Conservation (phyloP, 192 early-diverging fungal genomes). For the Podila epicladia region DNA sequence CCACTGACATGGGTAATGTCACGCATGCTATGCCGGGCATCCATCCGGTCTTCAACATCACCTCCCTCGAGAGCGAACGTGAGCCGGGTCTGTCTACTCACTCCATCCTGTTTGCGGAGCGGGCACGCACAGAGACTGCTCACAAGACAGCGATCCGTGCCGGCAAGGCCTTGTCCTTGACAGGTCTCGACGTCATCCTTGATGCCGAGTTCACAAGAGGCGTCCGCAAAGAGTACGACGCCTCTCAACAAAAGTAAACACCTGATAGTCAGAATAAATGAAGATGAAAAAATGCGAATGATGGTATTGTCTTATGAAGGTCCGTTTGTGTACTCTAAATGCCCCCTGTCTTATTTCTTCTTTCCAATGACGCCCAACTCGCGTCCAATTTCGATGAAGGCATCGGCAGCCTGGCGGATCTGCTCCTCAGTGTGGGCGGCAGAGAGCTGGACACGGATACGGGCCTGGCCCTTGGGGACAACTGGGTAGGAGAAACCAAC, state of each 20-base stretch:
- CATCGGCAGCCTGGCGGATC: constrained; percentile 84
- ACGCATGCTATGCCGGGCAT: constrained; percentile 69
- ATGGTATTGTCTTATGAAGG: background rate
- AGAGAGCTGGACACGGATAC: constrained; percentile 94
- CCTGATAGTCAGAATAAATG: background rate
- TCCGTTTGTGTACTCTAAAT: background rate
- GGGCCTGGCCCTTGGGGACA: constrained; percentile 90
- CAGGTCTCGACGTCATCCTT: constrained; percentile 57
- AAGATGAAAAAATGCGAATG: background rate
- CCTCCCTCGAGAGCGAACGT: constrained; percentile 58
- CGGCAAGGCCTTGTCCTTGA: constrained; percentile 61
- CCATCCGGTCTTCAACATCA: constrained; percentile 66
- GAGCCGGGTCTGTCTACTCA: constrained; percentile 62
- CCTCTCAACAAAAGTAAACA: constrained; percentile 10
- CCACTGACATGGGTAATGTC: constrained; percentile 82
- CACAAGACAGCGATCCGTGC: constrained; percentile 65
- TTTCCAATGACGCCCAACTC: constrained; percentile 49
- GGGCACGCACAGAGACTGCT: constrained; percentile 65
- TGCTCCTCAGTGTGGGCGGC: constrained; percentile 86
- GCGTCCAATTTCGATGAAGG: constrained; percentile 63
- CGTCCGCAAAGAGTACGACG: constrained; percentile 53
- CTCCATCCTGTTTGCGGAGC: constrained; percentile 70
- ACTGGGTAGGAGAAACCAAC: constrained; percentile 98
- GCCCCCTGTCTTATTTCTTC: background rate
- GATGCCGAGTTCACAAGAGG: constrained; percentile 58